Evolutionary conservation across 495 filamentous ascomycete genomes (phyloP).

Genomic region (Tetracladium marchalianum): DNA sequence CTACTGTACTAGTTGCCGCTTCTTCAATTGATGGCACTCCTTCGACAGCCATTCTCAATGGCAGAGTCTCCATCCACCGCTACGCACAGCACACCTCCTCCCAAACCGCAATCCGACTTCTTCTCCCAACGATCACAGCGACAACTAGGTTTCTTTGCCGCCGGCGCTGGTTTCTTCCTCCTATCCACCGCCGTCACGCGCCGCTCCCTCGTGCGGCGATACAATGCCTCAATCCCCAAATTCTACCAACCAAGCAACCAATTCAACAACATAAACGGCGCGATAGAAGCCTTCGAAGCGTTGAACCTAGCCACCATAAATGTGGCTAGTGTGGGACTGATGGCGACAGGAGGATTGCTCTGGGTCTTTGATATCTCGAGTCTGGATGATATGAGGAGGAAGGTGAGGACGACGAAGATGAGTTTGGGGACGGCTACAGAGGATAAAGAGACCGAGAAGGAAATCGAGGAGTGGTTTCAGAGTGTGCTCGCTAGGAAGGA

Average conservation of each 20-base stretch:
- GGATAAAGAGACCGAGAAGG: constrained; percentile 51
- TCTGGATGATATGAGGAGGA: constrained; percentile 55
- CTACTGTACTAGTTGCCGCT: neutral
- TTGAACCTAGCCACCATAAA: constrained; percentile 78
- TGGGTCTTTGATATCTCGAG: constrained; percentile 65
- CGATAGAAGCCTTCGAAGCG: constrained; percentile 60
- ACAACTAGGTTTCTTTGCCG: constrained; percentile 53
- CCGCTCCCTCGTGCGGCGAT: constrained; percentile 49
- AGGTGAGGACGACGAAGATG: constrained; percentile 36
- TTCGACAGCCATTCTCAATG: constrained; percentile 7
- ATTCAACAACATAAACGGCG: constrained; percentile 23
- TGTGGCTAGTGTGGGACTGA: constrained; percentile 57
- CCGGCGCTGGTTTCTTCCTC: constrained; percentile 61
- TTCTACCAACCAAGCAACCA: constrained; percentile 56
- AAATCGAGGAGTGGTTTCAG: constrained; percentile 64
- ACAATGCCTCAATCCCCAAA: constrained; percentile 42
- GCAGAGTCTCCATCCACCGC: constrained; percentile 1
- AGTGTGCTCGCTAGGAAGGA: constrained; percentile 48
- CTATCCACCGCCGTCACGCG: constrained; percentile 62
- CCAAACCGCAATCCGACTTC: constrained; percentile 9
- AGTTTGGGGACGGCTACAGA: constrained; percentile 32
- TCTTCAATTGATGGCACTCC: constrained; percentile 11
- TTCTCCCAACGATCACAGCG: constrained; percentile 32
- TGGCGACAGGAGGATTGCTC: constrained; percentile 52
- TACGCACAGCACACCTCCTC: neutral